Percentiles rank a stretch among this genome's conserved stretches.
These are phyloP conservation scores for Dichotomocladium elegans DNA, from an alignment of 371 early-diverging fungal genomes.

Conservation along the genomic window DNA sequence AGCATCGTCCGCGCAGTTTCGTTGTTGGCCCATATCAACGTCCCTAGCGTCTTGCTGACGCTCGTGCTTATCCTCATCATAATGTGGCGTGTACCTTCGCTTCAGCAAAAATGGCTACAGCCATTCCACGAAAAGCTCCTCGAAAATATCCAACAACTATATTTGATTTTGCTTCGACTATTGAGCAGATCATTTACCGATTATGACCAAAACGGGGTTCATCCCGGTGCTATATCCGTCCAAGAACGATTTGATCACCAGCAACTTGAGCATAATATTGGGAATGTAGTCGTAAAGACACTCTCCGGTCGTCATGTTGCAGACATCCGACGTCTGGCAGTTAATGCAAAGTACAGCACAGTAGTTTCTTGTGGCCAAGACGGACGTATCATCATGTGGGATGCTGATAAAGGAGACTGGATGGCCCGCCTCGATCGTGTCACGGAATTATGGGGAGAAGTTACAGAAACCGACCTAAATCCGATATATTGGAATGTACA, in stretches of 20 bases:
- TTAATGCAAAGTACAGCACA: slow-evolving; percentile 14
- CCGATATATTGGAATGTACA: slow-evolving; percentile 5
- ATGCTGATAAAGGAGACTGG: slow-evolving; percentile 19
- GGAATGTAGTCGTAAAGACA: slow-evolving; percentile 24
- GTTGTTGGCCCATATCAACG: slow-evolving; percentile 14
- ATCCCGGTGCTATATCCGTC: slow-evolving; percentile 33
- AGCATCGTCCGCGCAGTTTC: neutral
- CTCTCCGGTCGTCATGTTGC: slow-evolving; percentile 28
- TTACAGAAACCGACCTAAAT: slow-evolving; percentile 19
- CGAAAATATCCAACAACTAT: neutral
- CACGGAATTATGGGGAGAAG: slow-evolving; percentile 5
- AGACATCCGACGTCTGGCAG: slow-evolving; percentile 20
- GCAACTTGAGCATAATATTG: slow-evolving; percentile 14
- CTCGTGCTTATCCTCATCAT: slow-evolving; percentile 21
- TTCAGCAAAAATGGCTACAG: slow-evolving; percentile 21
- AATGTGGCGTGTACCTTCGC: slow-evolving; percentile 26
- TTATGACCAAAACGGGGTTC: slow-evolving; percentile 31
- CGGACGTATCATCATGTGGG: slow-evolving; percentile 32
- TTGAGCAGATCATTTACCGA: slow-evolving; percentile 8
- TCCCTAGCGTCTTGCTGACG: slow-evolving; percentile 26
- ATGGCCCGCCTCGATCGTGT: slow-evolving; percentile 30
- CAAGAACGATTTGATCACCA: slow-evolving; percentile 25
- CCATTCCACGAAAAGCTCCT: slow-evolving; percentile 20
- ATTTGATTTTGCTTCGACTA: neutral
- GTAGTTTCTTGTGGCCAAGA: slow-evolving; percentile 30